Base-by-base conservation (phyloP, 495 filamentous ascomycete genomes). In the Durotheca rogersii region DNA sequence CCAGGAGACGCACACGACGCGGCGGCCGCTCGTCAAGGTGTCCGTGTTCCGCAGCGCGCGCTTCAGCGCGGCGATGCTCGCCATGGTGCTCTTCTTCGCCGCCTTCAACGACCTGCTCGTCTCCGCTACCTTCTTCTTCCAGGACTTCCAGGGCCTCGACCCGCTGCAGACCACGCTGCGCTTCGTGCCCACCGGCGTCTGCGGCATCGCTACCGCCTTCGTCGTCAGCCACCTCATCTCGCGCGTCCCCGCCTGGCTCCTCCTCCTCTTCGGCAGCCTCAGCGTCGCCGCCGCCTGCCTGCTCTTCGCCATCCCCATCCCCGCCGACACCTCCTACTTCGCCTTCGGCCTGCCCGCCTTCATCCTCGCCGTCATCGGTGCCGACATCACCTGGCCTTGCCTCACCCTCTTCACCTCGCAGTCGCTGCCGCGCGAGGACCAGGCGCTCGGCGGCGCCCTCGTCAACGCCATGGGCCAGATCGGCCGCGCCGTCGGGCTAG, bases 121-220 rank as follows among this genome's bases (percentile, higher is more conserved):
- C 23, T 83, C 75, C 56, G 72, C 80, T 5, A 85, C 82, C 6
- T 84, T 81, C 56, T 81, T 80, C 61, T 84, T 74, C 58, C 82
- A 85, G 65, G 72, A 80, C 51, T 84, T 78, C 53, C 78, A 78
- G 53, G 76, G 71, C 0, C 72, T 78, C 6, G 65, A 61, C 1
- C 58, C 78, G 0, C 65, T 84, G 20, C 71, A 82, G 53, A 84
- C 81, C 0, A 83, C 80, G 0, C 61, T 84, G 7, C 75, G 80
- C 10, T 85, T 84, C 57, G 70, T 85, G 30, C 81, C 82, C 1
- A 82, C 77, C 0, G 82, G 81, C 31, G 72, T 79, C 14, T 62
- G 59, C 7, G 82, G 82, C 17, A 53, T 79, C 14, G 41, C 72
- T 20, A 75, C 72, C 4, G 73, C 72, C 6, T 60, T 73, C 36